These are phyloP conservation scores for Trametes sanguinea DNA, from an alignment of 768 basidiomycete genomes.

Conservation along the genomic window DNA sequence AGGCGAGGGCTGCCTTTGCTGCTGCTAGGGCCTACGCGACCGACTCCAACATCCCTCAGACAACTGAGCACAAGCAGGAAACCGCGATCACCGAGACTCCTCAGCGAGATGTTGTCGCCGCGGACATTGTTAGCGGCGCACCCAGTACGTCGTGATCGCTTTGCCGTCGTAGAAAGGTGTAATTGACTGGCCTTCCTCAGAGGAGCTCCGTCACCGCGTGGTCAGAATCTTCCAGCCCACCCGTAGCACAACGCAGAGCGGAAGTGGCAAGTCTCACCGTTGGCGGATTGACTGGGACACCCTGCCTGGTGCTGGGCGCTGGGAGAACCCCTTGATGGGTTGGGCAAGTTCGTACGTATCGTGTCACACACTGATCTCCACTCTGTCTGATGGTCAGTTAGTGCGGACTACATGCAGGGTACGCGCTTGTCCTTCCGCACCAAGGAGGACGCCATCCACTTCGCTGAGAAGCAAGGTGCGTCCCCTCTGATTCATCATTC, in stretches of 20 bases:
- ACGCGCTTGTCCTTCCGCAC: conserved; percentile 80
- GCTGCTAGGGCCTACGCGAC: conserved; percentile 26
- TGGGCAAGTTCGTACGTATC: conserved; percentile 88
- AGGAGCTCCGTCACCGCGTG: conserved; percentile 79
- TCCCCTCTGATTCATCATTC: neutral
- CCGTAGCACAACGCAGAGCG: conserved; percentile 94
- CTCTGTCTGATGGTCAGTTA: conserved; percentile 30
- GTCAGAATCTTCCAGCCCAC: conserved; percentile 94
- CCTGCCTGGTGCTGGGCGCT: conserved; percentile 85
- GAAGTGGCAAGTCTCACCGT: conserved; percentile 76
- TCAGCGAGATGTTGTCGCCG: conserved; percentile 63
- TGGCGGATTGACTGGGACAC: conserved; percentile 97
- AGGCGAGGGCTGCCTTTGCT: conserved; percentile 24
- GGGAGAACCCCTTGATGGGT: conserved; percentile 99
- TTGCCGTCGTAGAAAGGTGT: too few species aligned
- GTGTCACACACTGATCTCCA: neutral
- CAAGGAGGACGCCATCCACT: conserved; percentile 90
- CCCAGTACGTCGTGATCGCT: conserved; percentile 55
- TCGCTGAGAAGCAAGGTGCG: conserved; percentile 94
- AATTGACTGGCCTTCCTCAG: conserved; percentile 39
- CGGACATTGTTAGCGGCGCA: conserved; percentile 84
- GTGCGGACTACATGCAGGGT: conserved; percentile 96
- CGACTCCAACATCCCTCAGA: conserved; percentile 20
- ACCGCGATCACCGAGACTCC: conserved; percentile 46
- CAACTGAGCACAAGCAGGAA: conserved; percentile 37